Base-by-base conservation (phyloP, 768 basidiomycete genomes). In the Xerocomus brunneocitrinus region DNA sequence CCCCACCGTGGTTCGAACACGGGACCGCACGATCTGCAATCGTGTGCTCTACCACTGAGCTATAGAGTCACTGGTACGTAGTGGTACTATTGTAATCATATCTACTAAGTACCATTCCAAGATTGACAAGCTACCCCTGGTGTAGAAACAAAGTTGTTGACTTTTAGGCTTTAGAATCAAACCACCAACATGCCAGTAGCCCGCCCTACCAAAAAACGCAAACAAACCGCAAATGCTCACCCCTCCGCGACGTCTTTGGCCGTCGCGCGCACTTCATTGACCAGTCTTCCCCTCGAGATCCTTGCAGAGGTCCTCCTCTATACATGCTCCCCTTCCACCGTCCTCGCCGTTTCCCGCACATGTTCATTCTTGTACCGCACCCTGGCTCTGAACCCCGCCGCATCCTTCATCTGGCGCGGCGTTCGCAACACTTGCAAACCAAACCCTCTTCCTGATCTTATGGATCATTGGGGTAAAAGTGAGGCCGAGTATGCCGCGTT, bases 401-500 rank as follows among this genome's bases (percentile, higher is more conserved):
- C 77, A 0, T 62, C 66, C 4, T 84, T 73, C 62, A 82, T 89
- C 45, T 89, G 87, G 87, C 77, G 76, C 22, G 64, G 67, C 8
- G 76, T 77, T 31, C 75, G 87, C 24, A 56, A 71, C 27, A 57
- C 66, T 6, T 75, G 66, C 56, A 19, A 45, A 7, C 72, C 72
- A 0, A 9, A 9, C 30, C 61, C 73, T 6, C 66, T 81, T 9
- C 81, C 79, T 0, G 73, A 75, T 5, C 79, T 76, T 3, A 68
- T 52, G 16, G 70, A 60, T 13, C 70, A 60, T 0, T 79, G 79
- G 62, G 48, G 40, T 12, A 51, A 40, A 5, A 77, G 73, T 5
- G 87, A 89, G 60, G 61, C 80, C 0, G 71, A 78, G 0, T 86
- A 82, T 63, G 83, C 82, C n/a, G 79, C 84, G 0, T 79, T 87